Evolutionary conservation across 768 basidiomycete genomes (phyloP).

Genomic region (Sutorius australiensis): DNA sequence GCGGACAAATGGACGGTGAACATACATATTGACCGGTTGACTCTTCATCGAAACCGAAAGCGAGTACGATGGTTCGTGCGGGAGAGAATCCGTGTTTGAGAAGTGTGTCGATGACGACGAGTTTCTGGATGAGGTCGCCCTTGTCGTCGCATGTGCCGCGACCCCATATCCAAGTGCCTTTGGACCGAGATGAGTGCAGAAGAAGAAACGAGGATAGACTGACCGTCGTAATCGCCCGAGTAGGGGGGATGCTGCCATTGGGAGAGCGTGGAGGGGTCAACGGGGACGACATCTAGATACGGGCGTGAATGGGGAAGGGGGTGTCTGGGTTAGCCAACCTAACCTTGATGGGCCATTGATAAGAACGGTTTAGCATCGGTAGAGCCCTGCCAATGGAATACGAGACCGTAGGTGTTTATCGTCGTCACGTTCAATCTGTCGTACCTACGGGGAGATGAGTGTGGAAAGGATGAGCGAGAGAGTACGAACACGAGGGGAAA

Average conservation of each 20-base stretch:
- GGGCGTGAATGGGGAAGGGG: neutral
- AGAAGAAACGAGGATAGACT: neutral
- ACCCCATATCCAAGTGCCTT: constrained; percentile 1
- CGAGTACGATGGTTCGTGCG: neutral
- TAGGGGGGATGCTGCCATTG: neutral
- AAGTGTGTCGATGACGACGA: neutral
- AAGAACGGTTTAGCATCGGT: neutral
- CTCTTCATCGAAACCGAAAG: neutral
- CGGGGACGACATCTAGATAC: neutral
- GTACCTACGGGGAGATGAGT: neutral
- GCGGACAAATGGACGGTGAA: neutral
- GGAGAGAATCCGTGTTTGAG: neutral
- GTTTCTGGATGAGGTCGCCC: neutral
- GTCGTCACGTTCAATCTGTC: neutral
- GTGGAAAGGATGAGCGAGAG: neutral
- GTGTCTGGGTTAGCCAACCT: neutral
- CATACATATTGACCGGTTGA: neutral
- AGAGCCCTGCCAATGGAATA: neutral
- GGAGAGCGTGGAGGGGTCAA: neutral
- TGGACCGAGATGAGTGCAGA: neutral
- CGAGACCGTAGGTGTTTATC: neutral
- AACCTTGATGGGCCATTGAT: neutral
- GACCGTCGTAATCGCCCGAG: neutral
- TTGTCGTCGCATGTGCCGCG: neutral
- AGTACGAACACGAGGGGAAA: neutral